A percentile compares a stretch with the other conserved stretches of the same genome.
These are phyloP conservation scores for Dentipellis fragilis DNA, from an alignment of 768 basidiomycete genomes.

Conservation along the genomic window DNA sequence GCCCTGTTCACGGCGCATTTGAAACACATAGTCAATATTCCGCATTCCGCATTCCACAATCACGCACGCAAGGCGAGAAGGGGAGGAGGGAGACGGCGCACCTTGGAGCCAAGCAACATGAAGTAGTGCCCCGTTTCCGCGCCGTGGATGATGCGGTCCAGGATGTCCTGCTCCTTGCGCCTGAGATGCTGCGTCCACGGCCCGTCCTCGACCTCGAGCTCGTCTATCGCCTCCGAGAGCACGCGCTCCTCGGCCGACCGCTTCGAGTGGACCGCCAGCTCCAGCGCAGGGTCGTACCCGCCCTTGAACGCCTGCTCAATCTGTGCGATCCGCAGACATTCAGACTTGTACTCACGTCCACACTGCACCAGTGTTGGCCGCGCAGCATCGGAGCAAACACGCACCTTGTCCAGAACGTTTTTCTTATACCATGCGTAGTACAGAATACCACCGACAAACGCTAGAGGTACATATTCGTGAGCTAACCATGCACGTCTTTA, in stretches of 20 bases:
- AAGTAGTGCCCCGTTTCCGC: slow-evolving; percentile 64
- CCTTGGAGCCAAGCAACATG: slow-evolving; percentile 72
- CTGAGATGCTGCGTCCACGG: slow-evolving; percentile 54
- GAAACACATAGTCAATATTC: neutral
- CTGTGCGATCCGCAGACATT: slow-evolving; percentile 25
- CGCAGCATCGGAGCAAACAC: slow-evolving; percentile 7
- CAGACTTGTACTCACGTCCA: too few species aligned
- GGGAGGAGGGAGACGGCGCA: slow-evolving; percentile 17
- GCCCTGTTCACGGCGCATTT: slow-evolving; percentile 32
- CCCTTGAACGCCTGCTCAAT: slow-evolving; percentile 70
- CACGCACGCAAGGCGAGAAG: neutral
- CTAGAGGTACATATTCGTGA: slow-evolving; percentile 19
- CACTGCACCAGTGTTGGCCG: too few species aligned
- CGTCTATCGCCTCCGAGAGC: slow-evolving; percentile 16
- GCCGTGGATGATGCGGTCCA: slow-evolving; percentile 75
- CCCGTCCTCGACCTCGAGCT: slow-evolving; percentile 28
- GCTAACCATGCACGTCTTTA: neutral
- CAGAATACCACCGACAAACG: slow-evolving; percentile 59
- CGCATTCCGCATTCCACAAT: slow-evolving; percentile 3
- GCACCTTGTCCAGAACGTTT: slow-evolving; percentile 69
- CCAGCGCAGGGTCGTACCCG: slow-evolving; percentile 79
- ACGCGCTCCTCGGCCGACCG: slow-evolving; percentile 18
- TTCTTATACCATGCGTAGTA: slow-evolving; percentile 76
- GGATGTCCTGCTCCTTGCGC: slow-evolving; percentile 61
- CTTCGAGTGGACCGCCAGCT: slow-evolving; percentile 45